These are phyloP conservation scores for Arthrobotrys musiformis DNA, from an alignment of 2,329 filamentous ascomycete genomes.

Conservation along the genomic window DNA sequence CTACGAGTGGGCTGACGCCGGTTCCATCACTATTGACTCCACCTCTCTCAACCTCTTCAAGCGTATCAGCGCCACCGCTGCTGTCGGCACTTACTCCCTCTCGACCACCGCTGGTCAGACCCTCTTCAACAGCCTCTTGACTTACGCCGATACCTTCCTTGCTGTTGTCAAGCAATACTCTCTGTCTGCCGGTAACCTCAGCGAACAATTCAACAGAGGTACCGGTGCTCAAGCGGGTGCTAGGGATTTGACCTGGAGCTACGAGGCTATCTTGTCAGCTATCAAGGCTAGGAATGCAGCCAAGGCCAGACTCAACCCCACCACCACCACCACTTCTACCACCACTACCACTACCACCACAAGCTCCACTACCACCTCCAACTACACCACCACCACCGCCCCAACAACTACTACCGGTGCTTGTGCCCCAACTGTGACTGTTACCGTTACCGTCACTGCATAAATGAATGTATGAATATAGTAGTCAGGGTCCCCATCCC, in stretches of 20 bases:
- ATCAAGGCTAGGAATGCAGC: conserved; percentile 61
- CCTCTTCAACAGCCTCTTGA: conserved; percentile 60
- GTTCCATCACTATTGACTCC: conserved; percentile 73
- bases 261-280: conserved; percentile 64
- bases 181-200: conserved; percentile 62
- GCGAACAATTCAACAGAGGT: conserved; percentile 64
- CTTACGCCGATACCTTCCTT: conserved; percentile 63
- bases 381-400: not conserved
- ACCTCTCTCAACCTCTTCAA: conserved; percentile 39
- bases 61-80: conserved; percentile 24
- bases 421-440: conserved; percentile 1
- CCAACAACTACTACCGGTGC: not conserved
- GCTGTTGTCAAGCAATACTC: conserved; percentile 63
- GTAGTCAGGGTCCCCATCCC: not conserved
- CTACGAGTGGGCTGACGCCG: conserved; percentile 74
- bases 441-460: conserved; percentile 17
- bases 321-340: conserved; percentile 12
- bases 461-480: not conserved
- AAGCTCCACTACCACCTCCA: not conserved
- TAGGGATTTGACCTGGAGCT: conserved; percentile 65
- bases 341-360: not conserved
- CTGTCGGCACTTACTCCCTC: conserved; percentile 35
- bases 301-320: conserved; percentile 2
- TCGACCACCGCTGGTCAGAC: conserved; percentile 21
- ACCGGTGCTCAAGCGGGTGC: conserved; percentile 64